Conservation (phyloP, 495 filamentous ascomycete species). For the Tetracladium setigerum region DNA sequence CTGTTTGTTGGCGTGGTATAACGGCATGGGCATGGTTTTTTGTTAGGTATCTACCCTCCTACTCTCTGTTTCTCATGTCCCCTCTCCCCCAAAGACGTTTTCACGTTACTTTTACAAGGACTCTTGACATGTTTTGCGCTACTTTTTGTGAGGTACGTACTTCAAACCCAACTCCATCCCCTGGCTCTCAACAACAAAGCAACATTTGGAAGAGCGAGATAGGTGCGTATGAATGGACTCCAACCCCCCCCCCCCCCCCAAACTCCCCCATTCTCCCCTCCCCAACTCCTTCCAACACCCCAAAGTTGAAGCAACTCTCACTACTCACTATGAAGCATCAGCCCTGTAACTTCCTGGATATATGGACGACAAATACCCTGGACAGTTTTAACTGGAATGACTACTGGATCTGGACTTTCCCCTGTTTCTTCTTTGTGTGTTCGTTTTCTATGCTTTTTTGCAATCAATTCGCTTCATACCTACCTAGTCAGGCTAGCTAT, state of each 20-base stretch:
- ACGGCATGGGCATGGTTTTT: conserved; percentile 4
- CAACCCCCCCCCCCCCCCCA: not conserved
- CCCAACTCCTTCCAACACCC: not conserved
- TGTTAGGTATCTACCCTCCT: conserved; percentile 16
- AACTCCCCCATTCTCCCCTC: conserved; percentile 1
- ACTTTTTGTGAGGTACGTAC: conserved; percentile 16
- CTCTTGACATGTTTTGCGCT: not conserved
- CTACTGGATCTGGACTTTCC: conserved; percentile 4
- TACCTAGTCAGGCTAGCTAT: not conserved
- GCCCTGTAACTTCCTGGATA: not conserved
- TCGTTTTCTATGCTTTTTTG: not conserved
- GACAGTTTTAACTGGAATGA: not conserved
- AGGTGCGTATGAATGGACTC: not conserved
- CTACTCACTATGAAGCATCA: conserved; percentile 16
- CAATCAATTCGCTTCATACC: too few species aligned
- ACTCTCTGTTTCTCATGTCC: conserved; percentile 18
- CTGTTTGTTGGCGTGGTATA: not conserved
- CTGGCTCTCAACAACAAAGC: too few species aligned
- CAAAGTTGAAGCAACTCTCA: not conserved
- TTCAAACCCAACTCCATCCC: not conserved
- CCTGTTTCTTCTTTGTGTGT: not conserved
- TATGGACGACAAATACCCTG: not conserved
- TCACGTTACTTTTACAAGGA: not conserved
- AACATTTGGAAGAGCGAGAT: too few species aligned
- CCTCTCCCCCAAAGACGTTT: not conserved